phyloP scores from a whole-genome alignment of 768 basidiomycete species.

The Termitomyces titanicus region DNA sequence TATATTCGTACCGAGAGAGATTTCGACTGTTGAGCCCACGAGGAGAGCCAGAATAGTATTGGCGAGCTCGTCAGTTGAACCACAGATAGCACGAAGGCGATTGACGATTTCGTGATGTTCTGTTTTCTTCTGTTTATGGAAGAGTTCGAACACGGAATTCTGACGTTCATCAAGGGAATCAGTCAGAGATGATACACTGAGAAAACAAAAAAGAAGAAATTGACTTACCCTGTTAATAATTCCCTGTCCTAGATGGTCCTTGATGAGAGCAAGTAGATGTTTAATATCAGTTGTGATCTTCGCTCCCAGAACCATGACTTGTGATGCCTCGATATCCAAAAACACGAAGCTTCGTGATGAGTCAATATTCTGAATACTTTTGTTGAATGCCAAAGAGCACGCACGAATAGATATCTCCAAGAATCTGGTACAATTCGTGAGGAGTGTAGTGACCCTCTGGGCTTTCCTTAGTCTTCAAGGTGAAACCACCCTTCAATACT shows the following conservation, averaged over 20 bases:
- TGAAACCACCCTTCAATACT: conserved; percentile 58
- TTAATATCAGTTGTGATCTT: conserved; percentile 51
- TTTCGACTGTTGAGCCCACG: conserved; percentile 62
- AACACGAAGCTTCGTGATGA: conserved; percentile 60
- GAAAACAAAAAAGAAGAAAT: background rate
- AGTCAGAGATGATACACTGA: background rate
- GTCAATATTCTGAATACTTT: background rate
- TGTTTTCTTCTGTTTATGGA: conserved; percentile 41
- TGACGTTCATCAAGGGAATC: conserved; percentile 33
- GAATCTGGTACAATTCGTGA: conserved; percentile 55
- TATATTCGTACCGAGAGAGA: conserved; percentile 54
- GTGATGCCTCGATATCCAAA: conserved; percentile 61
- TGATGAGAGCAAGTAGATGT: conserved; percentile 55
- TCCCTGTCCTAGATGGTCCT: conserved; percentile 37
- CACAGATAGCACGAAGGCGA: conserved; percentile 52
- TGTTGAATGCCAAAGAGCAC: conserved; percentile 16
- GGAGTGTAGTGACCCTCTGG: conserved; percentile 61
- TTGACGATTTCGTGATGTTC: conserved; percentile 52
- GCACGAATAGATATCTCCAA: conserved; percentile 71
- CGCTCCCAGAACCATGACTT: conserved; percentile 50
- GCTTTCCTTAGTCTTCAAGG: conserved; percentile 54
- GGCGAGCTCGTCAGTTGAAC: conserved; percentile 56
- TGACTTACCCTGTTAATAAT: conserved; percentile 41
- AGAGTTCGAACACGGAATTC: conserved; percentile 38
- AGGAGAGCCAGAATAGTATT: conserved; percentile 72